Conservation (phyloP, 192 early-diverging fungal species). For the Linnemannia schmuckeri region DNA sequence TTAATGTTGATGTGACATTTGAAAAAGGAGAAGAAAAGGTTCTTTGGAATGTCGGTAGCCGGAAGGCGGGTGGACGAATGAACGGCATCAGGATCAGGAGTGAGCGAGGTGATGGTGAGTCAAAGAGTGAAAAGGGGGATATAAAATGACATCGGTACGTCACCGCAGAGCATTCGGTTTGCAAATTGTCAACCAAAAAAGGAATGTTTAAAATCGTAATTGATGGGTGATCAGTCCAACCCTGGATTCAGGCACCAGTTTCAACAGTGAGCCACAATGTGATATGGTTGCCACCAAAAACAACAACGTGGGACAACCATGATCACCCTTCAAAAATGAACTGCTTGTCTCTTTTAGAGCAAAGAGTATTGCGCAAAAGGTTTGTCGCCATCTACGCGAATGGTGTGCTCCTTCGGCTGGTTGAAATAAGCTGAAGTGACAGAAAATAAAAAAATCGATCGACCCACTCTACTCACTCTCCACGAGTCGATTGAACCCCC, state of each 20-base stretch:
- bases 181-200: neutral
- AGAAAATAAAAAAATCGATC: neutral
- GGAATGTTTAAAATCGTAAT: neutral
- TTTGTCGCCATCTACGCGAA: neutral
- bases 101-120: neutral
- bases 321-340: no score
- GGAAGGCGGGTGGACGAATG: neutral
- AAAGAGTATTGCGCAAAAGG: neutral
- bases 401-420: no score
- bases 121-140: neutral
- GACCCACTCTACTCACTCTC: neutral
- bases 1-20: neutral
- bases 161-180: neutral
- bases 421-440: neutral
- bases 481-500: neutral
- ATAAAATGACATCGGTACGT: neutral
- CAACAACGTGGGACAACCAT: no score
- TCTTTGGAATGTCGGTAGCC: neutral
- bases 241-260: neutral
- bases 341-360: no score
- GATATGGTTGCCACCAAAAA: no score
- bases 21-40: neutral
- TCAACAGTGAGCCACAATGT: neutral
- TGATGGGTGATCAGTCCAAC: neutral
- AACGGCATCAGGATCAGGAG: neutral